Evolutionary conservation across 1,139 yeast genomes (phyloP).

Genomic region (Pichia norvegensis): DNA sequence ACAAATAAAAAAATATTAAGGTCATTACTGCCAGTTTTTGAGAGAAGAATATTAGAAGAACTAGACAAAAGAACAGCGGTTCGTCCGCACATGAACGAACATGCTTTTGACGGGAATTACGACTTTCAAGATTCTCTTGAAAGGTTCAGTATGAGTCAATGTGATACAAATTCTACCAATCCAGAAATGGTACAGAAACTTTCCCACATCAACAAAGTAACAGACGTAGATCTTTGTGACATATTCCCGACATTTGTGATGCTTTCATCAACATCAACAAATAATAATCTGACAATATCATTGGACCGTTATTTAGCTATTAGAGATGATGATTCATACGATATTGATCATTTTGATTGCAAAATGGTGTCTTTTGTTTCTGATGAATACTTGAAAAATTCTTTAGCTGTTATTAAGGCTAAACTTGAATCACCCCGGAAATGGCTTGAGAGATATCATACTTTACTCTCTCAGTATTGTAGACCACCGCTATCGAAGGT

Average conservation of each 20-base stretch:
- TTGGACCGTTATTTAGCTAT: conserved; percentile 36
- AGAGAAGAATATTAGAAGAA: conserved; percentile 33
- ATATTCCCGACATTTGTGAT: conserved; percentile 49
- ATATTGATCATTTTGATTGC: conserved; percentile 15
- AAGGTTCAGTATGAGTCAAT: neutral
- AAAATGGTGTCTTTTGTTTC: conserved; percentile 42
- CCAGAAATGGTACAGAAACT: conserved; percentile 3
- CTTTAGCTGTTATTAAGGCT: conserved; percentile 31
- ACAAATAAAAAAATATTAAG: conserved; percentile 30
- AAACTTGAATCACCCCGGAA: conserved; percentile 39
- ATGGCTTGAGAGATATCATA: conserved; percentile 47
- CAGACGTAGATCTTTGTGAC: conserved; percentile 45
- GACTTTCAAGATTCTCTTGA: neutral
- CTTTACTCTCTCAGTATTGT: conserved; percentile 33
- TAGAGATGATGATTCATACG: conserved; percentile 21
- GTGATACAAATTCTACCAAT: conserved; percentile 7
- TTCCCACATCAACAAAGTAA: conserved; percentile 24
- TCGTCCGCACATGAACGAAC: conserved; percentile 14
- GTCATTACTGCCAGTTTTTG: conserved; percentile 31
- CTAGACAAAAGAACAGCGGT: conserved; percentile 34
- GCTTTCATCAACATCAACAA: conserved; percentile 24
- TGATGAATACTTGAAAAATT: conserved; percentile 43
- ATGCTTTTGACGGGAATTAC: conserved; percentile 4
- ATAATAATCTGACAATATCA: conserved; percentile 36
- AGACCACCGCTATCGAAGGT: conserved; percentile 44